phyloP scores from a whole-genome alignment of 1,139 yeast species.

The Entelexis sorbosivorans region DNA sequence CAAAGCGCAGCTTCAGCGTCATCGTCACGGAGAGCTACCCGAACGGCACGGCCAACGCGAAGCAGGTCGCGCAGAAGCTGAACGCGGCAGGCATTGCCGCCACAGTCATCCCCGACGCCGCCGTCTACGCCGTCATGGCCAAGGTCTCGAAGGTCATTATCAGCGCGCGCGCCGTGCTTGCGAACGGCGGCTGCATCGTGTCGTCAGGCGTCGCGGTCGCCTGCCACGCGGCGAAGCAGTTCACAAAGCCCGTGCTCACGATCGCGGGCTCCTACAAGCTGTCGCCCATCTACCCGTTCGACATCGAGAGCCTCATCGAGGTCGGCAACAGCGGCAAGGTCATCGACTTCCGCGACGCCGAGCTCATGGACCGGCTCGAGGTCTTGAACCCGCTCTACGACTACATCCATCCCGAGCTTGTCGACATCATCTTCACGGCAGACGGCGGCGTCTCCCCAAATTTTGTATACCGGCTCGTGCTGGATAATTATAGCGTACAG shows the following conservation, averaged over 20 bases:
- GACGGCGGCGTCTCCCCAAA: constrained; percentile 96
- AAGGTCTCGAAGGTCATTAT: constrained; percentile 92
- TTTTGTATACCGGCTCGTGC: constrained; percentile 84
- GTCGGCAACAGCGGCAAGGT: constrained; percentile 90
- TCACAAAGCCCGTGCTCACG: constrained; percentile 88
- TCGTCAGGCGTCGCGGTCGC: constrained; percentile 86
- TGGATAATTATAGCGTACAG: constrained; percentile 83
- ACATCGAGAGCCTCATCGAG: constrained; percentile 76
- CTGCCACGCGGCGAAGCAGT: constrained; percentile 92
- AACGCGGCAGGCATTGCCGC: constrained; percentile 84
- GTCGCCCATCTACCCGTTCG: constrained; percentile 89
- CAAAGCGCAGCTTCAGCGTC: constrained; percentile 84
- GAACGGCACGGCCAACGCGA: constrained; percentile 65
- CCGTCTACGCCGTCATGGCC: constrained; percentile 92
- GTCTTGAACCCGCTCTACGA: constrained; percentile 88
- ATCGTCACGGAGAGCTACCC: constrained; percentile 89
- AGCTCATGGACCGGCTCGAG: constrained; percentile 56
- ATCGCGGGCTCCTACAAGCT: constrained; percentile 90
- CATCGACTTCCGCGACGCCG: constrained; percentile 54
- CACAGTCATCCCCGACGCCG: constrained; percentile 82
- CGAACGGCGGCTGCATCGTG: constrained; percentile 90
- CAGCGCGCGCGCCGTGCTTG: constrained; percentile 85
- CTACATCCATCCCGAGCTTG: constrained; percentile 85
- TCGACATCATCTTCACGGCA: constrained; percentile 88
- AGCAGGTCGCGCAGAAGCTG: constrained; percentile 64